phyloP scores from a whole-genome alignment of 2,329 filamentous ascomycete species.

The Ceratocystis lukuohia region DNA sequence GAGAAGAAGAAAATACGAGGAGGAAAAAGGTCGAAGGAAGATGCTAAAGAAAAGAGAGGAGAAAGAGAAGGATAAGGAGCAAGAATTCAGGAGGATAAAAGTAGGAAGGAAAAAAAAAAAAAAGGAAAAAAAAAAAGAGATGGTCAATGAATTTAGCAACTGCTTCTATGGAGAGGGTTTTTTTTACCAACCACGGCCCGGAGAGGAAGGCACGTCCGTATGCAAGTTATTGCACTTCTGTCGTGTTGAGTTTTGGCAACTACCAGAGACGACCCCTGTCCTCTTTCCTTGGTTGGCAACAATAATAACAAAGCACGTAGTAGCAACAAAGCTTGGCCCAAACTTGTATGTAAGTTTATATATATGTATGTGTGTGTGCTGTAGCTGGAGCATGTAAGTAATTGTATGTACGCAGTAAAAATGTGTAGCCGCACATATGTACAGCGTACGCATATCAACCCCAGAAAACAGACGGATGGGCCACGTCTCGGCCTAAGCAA shows the following conservation, averaged over 20 bases:
- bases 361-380: not conserved
- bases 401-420: not conserved
- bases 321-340: too few species aligned
- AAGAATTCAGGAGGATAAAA: constrained; percentile 6
- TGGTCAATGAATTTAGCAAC: constrained; percentile 1
- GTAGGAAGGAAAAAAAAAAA: constrained; percentile 6
- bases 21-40: constrained; percentile 7
- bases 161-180: not conserved
- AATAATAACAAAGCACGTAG: too few species aligned
- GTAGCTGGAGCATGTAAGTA: not conserved
- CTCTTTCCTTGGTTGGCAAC: too few species aligned
- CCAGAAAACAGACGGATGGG: not conserved
- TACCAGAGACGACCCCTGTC: too few species aligned
- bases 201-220: constrained; percentile 4
- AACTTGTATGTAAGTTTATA: too few species aligned
- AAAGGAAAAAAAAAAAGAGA: constrained; percentile 3
- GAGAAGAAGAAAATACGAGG: constrained; percentile 10
- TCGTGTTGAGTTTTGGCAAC: too few species aligned
- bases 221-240: not conserved
- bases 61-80: constrained; percentile 21
- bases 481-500: not conserved
- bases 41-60: constrained; percentile 18
- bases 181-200: constrained; percentile 7
- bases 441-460: not conserved
- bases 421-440: not conserved